Percentiles rank a stretch among this genome's conserved stretches.
These are phyloP conservation scores for Mucor racemosus DNA, from an alignment of 371 early-diverging fungal genomes.

Conservation along the genomic window DNA sequence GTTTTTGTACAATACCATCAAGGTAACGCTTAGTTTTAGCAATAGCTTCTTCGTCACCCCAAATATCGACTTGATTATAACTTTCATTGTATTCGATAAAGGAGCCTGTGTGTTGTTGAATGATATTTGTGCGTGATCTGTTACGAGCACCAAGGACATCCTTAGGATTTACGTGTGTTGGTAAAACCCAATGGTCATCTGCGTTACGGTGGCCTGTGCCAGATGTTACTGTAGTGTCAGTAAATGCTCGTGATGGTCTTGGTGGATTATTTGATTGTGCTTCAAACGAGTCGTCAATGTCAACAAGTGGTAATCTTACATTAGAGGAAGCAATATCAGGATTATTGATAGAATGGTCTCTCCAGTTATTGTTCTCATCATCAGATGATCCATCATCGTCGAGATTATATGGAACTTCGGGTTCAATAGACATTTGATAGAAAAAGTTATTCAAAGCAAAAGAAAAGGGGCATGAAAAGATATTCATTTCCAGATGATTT, in stretches of 20 bases:
- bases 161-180: constrained; percentile 23
- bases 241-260: not conserved
- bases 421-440: constrained; percentile 31
- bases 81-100: constrained; percentile 40
- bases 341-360: not conserved
- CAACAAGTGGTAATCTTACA: not conserved
- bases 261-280: not conserved
- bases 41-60: constrained; percentile 40
- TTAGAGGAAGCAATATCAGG: not conserved
- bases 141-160: constrained; percentile 32
- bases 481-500: not conserved
- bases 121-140: constrained; percentile 25
- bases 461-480: not conserved
- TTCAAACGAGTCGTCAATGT: not conserved
- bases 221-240: constrained; percentile 17
- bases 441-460: not conserved
- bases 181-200: constrained; percentile 50
- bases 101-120: constrained; percentile 30
- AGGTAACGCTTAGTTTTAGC: constrained; percentile 34
- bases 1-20: constrained; percentile 18
- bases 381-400: constrained; percentile 2
- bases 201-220: constrained; percentile 27
- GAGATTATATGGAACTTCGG: constrained; percentile 34
- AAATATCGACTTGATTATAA: constrained; percentile 49
- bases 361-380: not conserved